Base-by-base conservation (phyloP, 2,329 filamentous ascomycete genomes). In the Venturia oleaginea region DNA sequence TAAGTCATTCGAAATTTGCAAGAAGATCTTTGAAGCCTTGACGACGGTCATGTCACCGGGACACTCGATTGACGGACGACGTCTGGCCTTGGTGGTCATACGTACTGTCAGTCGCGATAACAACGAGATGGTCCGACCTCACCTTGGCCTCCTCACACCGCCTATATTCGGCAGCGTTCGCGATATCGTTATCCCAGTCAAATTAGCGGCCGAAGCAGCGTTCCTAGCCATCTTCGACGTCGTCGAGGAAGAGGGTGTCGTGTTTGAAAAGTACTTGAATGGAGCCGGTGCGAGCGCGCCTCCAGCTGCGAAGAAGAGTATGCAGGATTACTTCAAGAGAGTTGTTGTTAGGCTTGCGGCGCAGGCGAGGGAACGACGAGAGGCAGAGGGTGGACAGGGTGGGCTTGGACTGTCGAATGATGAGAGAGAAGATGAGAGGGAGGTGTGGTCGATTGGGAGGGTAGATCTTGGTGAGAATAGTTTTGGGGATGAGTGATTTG, bases 241-340 rank as follows among this genome's bases (percentile, higher is more conserved):
- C 1, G 91, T 92, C 0, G 91, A 96, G 55, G 88, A 92, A 67
- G 94, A 97, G 72, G 83, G 81, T 66, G 87, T 85, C 67, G 86
- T 97, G 24, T 97, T 97, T 74, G 92, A 97, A 70, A 92, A 92
- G 77, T 97, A 92, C 76, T 87, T 97, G 79, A 81, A 84, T 11
- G 86, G 86, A 0, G 81, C 79, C 6, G 83, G 84, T 61, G 84
- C 48, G 19, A 43, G 85, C 3, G 76, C 97, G 66, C 81, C 86
- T 10, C 77, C 90, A 0, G 88, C 85, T 48, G 86, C 86, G 22
- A 94, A 95, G 82, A 84, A 93, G 69, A 92, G 88, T 74, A 97
- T 99, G 89, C 84, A 87, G 66, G 94, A 99, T 75, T 99, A 99
- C 78, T 97, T 97, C 79, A 96, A 96, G 82, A 83, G 94, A 51